A percentile compares a stretch with the other conserved stretches of the same genome.
These are phyloP conservation scores for Mucor lusitanicus DNA, from an alignment of 371 early-diverging fungal genomes.

Conservation along the genomic window DNA sequence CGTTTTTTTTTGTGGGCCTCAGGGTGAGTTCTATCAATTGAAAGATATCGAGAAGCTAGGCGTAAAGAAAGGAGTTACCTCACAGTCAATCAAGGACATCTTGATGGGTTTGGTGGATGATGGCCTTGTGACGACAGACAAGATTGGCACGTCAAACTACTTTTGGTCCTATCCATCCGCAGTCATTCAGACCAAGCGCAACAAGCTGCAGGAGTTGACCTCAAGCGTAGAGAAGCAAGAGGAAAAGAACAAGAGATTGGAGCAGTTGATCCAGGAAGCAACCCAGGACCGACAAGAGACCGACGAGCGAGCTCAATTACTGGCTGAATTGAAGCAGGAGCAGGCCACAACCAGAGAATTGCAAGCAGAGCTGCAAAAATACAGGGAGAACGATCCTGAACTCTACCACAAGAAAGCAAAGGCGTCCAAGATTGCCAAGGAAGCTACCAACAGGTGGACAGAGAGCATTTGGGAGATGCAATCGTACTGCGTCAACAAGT, in stretches of 20 bases:
- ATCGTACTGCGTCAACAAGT: slow-evolving; percentile 80
- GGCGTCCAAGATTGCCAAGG: slow-evolving; percentile 61
- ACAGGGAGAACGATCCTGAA: slow-evolving; percentile 79
- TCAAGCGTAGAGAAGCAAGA: slow-evolving; percentile 16
- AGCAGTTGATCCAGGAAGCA: slow-evolving; percentile 40
- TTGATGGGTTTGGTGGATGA: slow-evolving; percentile 91
- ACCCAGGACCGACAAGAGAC: slow-evolving; percentile 36
- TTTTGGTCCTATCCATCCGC: slow-evolving; percentile 93
- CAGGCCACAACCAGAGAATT: slow-evolving; percentile 40
- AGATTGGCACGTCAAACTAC: slow-evolving; percentile 90
- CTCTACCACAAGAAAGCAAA: slow-evolving; percentile 70
- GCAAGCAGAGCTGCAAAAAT: slow-evolving; percentile 59
- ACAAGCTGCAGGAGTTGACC: slow-evolving; percentile 8
- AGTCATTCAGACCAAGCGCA: slow-evolving; percentile 47
- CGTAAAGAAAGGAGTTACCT: slow-evolving; percentile 88
- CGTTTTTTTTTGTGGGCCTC: background rate
- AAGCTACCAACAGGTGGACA: slow-evolving; percentile 90
- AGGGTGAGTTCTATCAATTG: slow-evolving; percentile 73
- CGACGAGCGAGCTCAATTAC: slow-evolving; percentile 37
- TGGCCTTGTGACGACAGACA: slow-evolving; percentile 83
- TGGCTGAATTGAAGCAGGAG: slow-evolving; percentile 50
- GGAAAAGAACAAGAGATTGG: slow-evolving; percentile 8
- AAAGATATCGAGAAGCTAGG: slow-evolving; percentile 94
- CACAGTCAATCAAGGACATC: slow-evolving; percentile 90
- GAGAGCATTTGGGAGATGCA: slow-evolving; percentile 92